Conservation (phyloP, 1,284 basidiomycete genomes). For the Sporisorium scitamineum region DNA sequence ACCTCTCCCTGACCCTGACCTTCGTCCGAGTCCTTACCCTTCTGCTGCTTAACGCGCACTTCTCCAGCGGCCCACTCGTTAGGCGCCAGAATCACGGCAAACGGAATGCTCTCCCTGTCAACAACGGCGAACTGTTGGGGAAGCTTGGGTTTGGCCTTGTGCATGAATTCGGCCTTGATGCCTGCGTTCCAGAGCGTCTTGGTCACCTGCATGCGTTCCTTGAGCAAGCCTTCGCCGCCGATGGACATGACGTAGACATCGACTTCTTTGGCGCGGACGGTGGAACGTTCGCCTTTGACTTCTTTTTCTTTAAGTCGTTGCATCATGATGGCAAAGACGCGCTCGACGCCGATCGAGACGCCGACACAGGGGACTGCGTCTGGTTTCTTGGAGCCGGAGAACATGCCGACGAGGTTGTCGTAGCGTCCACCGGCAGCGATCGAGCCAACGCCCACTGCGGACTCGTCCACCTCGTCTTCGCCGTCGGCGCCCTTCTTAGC, state of each 20-base stretch:
- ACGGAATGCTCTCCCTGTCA: slow-evolving; percentile 91
- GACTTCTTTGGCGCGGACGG: slow-evolving; percentile 85
- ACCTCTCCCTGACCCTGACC: slow-evolving; percentile 77
- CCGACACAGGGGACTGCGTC: slow-evolving; percentile 90
- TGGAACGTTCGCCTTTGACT: slow-evolving; percentile 67
- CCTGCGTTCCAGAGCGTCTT: slow-evolving; percentile 86
- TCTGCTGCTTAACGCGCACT: slow-evolving; percentile 92
- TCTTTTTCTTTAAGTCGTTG: slow-evolving; percentile 82
- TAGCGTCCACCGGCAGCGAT: slow-evolving; percentile 97
- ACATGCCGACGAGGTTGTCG: slow-evolving; percentile 95
- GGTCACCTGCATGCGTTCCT: slow-evolving; percentile 86
- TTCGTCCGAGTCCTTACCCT: slow-evolving; percentile 75
- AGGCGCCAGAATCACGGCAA: slow-evolving; percentile 88
- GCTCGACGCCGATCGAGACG: slow-evolving; percentile 90
- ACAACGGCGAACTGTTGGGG: slow-evolving; percentile 85
- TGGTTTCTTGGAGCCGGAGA: slow-evolving; percentile 79
- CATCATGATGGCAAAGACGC: slow-evolving; percentile 94
- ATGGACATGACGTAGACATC: slow-evolving; percentile 94
- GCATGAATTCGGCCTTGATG: slow-evolving; percentile 94
- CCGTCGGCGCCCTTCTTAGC: slow-evolving; percentile 72
- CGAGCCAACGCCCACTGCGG: slow-evolving; percentile 91
- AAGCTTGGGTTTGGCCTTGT: slow-evolving; percentile 83
- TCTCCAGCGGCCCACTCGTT: slow-evolving; percentile 78
- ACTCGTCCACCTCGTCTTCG: slow-evolving; percentile 88
- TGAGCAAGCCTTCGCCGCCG: slow-evolving; percentile 89